Base-by-base conservation (phyloP, 345 rosid species). In the Salix caprea region DNA sequence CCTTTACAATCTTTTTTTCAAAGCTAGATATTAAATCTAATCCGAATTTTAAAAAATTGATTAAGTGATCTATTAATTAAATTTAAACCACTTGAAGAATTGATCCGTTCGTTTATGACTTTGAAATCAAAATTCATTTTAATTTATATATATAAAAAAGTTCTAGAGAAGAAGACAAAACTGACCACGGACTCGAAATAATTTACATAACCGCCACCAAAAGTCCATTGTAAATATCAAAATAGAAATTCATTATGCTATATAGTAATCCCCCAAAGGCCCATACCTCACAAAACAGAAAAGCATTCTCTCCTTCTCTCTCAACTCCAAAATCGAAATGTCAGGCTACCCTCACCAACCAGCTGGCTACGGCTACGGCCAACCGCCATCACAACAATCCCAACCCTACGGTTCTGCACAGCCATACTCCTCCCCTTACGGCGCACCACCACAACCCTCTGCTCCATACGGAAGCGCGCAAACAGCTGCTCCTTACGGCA, bases 291-390 rank as follows among this genome's bases (percentile, higher is more conserved):
- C 44, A 40, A 40, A 40, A 42, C 46, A 14, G 46, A 42, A 42
- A 39, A 42, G 46, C 46, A 2, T 42, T 11, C 24, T 3, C 64
- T n/a, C 12, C n/a, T n/a, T 2, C 4, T 21, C 64, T 23, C 28
- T 5, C 0, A 4, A 0, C 52, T 3, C 6, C 2, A 3, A 1
- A n/a, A 58, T 9, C 14, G 64, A 58, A 58, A 89, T 89, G 91
- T 79, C 87, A 39, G 87, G 91, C 46, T 87, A 89, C 76, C 87
- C 87, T 54, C 84, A 83, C 1, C 82, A 50, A 65, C 86, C 86
- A 8, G 75, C 92, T 37, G 86, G 90, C 75, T 89, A 86, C 76
- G 90, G 90, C 60, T 92, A 93, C 86, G 92, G 91, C 69, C 48
- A 81, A 65, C 24, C 87, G 65, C 84, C 87, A 36, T 74, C 87